phyloP scores from a whole-genome alignment of 768 basidiomycete genomes.

The Pseudohyphozyma bogoriensis region DNA sequence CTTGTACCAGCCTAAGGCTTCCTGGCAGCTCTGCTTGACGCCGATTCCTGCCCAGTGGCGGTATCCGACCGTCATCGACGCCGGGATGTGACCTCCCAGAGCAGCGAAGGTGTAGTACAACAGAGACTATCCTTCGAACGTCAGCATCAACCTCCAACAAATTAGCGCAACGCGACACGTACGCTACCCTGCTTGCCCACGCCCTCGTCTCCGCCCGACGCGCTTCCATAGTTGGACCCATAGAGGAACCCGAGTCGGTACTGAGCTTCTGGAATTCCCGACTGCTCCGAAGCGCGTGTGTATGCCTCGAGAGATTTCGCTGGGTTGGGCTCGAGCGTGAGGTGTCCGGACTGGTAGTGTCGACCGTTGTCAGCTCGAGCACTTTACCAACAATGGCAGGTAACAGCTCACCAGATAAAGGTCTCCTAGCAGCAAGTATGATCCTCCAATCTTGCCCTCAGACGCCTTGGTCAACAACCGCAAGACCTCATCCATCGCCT shows the following conservation, averaged over 20 bases:
- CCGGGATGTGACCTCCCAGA: slow-evolving; percentile 71
- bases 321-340: slow-evolving; percentile 51
- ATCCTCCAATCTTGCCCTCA: slow-evolving; percentile 47
- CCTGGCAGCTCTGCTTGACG: slow-evolving; percentile 70
- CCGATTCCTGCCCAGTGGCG: slow-evolving; percentile 95
- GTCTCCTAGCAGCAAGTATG: slow-evolving; percentile 41
- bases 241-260: slow-evolving; percentile 77
- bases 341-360: slow-evolving; percentile 34
- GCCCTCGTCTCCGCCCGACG: slow-evolving; percentile 54
- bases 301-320: slow-evolving; percentile 56
- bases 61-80: slow-evolving; percentile 88
- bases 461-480: background rate
- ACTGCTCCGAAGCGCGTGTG: slow-evolving; percentile 51
- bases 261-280: slow-evolving; percentile 81
- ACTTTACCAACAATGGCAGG: background rate
- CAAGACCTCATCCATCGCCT: slow-evolving; percentile 18
- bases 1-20: slow-evolving; percentile 81
- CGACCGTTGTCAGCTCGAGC: background rate
- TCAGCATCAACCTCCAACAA: background rate
- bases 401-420: slow-evolving; percentile 50
- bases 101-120: slow-evolving; percentile 91
- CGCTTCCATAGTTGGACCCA: slow-evolving; percentile 61
- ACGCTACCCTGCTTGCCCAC: slow-evolving; percentile 42
- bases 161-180: background rate
- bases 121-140: slow-evolving; percentile 51